Percentiles rank a stretch among this genome's conserved stretches.
Conservation (phyloP, 805 yeast species). For the Diddensiella caesifluorescens region DNA sequence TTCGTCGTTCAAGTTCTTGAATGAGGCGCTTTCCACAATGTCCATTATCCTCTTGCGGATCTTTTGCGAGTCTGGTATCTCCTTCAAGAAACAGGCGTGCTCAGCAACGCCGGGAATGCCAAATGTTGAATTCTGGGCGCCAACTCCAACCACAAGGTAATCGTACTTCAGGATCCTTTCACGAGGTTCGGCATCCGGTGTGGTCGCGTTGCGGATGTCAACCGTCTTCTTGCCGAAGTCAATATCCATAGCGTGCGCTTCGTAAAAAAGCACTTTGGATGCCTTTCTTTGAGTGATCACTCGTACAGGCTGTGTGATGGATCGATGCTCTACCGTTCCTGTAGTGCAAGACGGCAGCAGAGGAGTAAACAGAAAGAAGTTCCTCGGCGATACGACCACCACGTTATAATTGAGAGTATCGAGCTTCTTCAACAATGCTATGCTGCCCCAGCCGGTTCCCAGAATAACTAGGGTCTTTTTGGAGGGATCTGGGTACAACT, state of each 20-base stretch:
- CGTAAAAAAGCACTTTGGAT: constrained; percentile 72
- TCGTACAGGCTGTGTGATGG: constrained; percentile 89
- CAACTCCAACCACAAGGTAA: constrained; percentile 83
- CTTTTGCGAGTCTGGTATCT: constrained; percentile 76
- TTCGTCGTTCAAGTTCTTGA: constrained; percentile 54
- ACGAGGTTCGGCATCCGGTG: constrained; percentile 37
- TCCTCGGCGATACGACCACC: constrained; percentile 84
- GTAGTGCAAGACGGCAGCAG: constrained; percentile 89
- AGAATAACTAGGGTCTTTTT: constrained; percentile 63
- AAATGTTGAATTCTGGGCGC: constrained; percentile 89
- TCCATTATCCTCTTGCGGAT: constrained; percentile 78
- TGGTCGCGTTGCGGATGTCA: constrained; percentile 41
- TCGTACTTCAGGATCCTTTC: constrained; percentile 56
- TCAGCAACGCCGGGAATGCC: constrained; percentile 88
- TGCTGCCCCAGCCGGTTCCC: constrained; percentile 90
- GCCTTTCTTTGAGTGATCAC: constrained; percentile 68
- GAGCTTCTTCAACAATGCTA: constrained; percentile 71
- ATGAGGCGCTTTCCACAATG: constrained; percentile 81
- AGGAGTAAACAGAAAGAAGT: constrained; percentile 93
- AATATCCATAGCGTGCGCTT: constrained; percentile 81
- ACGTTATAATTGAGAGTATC: constrained; percentile 85
- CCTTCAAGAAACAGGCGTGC: constrained; percentile 81
- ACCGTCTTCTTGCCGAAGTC: constrained; percentile 65
- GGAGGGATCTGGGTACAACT: constrained; percentile 43
- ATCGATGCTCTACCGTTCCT: constrained; percentile 79